These are phyloP conservation scores for Crataegus laevigata DNA, from an alignment of 306 rosid species.

Conservation along the genomic window DNA sequence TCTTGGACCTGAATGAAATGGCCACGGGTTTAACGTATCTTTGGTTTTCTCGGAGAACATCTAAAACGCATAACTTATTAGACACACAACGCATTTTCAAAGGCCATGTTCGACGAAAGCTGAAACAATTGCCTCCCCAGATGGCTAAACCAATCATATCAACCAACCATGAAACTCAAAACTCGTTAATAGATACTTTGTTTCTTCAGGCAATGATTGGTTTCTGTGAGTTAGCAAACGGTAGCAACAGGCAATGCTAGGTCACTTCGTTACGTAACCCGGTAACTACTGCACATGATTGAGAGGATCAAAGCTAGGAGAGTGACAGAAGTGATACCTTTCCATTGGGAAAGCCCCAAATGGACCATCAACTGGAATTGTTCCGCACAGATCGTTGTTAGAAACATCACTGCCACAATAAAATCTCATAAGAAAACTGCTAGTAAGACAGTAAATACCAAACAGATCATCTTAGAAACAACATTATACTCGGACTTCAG, in stretches of 20 bases:
- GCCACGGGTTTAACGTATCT: neutral
- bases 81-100: neutral
- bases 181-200: neutral
- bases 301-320: neutral
- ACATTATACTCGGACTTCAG: neutral
- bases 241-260: neutral
- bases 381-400: slow-evolving; percentile 83
- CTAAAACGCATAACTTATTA: neutral
- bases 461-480: neutral
- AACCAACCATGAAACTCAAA: neutral
- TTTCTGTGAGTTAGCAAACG: neutral
- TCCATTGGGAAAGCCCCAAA: slow-evolving; percentile 68
- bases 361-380: slow-evolving; percentile 89
- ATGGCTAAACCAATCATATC: neutral
- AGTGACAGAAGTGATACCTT: slow-evolving; percentile 39
- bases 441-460: neutral
- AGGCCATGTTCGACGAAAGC: neutral
- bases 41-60: neutral
- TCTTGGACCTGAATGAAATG: neutral
- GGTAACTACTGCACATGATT: neutral
- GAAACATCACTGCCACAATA: slow-evolving; percentile 75
- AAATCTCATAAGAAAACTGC: slow-evolving; percentile 1
- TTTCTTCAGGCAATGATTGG: neutral
- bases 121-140: neutral
- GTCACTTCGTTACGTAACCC: neutral